Evolutionary conservation across 371 early-diverging fungal species (phyloP).

Genomic region (Mucor lusitanicus): DNA sequence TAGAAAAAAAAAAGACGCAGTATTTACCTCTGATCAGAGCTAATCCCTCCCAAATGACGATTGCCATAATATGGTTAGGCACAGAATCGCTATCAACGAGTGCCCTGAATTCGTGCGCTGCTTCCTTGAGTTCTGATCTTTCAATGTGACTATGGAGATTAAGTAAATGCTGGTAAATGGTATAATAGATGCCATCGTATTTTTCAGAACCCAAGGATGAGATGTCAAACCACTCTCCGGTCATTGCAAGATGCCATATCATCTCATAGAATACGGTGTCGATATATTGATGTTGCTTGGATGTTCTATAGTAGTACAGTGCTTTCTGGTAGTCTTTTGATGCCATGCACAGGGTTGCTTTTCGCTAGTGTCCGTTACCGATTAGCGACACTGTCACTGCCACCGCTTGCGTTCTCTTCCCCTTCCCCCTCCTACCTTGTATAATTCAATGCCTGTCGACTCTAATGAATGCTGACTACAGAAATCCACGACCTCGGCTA

Average conservation of each 20-base stretch:
- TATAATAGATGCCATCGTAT: background rate
- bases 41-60: conserved; percentile 7
- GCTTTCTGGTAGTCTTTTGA: conserved; percentile 11
- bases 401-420: background rate
- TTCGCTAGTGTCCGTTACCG: background rate
- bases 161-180: background rate
- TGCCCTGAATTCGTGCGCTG: background rate
- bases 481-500: conserved; percentile 4
- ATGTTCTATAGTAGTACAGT: conserved; percentile 8
- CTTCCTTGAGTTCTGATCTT: background rate
- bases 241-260: background rate
- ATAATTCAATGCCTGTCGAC: conserved; percentile 1
- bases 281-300: background rate
- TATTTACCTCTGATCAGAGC: conserved; percentile 4
- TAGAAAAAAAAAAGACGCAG: too few species aligned
- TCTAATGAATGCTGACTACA: conserved; percentile 8
- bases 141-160: background rate
- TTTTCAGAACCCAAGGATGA: background rate
- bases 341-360: background rate
- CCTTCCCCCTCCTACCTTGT: conserved; percentile 12
- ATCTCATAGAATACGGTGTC: background rate
- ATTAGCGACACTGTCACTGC: background rate
- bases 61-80: background rate
- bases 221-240: conserved; percentile 5
- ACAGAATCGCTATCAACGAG: background rate